phyloP scores from a whole-genome alignment of 805 yeast species.

The Ogataea pignaliae region DNA sequence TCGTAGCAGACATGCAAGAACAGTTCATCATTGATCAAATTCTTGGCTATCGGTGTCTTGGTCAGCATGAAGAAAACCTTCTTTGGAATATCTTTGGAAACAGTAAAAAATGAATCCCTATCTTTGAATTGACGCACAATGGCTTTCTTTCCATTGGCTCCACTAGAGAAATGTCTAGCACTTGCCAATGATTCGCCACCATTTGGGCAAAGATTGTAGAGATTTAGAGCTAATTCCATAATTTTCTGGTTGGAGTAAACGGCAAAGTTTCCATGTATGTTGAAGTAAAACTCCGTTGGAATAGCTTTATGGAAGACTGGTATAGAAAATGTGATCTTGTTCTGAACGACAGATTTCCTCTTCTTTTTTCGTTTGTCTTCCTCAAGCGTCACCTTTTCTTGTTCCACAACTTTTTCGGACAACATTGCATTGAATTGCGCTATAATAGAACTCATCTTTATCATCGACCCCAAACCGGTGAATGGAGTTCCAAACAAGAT shows the following conservation, averaged over 20 bases:
- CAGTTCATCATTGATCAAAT: conserved; percentile 58
- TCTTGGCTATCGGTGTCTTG: conserved; percentile 30
- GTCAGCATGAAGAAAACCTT: conserved; percentile 41
- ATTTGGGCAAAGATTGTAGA: conserved; percentile 56
- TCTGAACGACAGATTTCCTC: conserved; percentile 14
- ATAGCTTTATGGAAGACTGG: conserved; percentile 34
- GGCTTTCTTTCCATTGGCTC: not conserved
- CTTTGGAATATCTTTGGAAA: conserved; percentile 39
- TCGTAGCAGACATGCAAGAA: conserved; percentile 85
- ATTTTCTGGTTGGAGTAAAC: conserved; percentile 32
- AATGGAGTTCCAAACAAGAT: conserved; percentile 47
- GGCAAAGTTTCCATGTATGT: conserved; percentile 30
- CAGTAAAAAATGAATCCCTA: conserved; percentile 31
- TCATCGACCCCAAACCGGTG: conserved; percentile 37
- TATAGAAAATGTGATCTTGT: conserved; percentile 12
- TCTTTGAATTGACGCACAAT: conserved; percentile 17
- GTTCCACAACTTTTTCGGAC: conserved; percentile 11
- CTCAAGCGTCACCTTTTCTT: conserved; percentile 8
- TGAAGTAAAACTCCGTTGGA: conserved; percentile 36
- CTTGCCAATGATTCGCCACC: not conserved
- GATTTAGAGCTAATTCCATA: conserved; percentile 43
- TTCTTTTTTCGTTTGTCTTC: conserved; percentile 26
- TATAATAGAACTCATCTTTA: conserved; percentile 44
- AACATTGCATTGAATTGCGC: conserved; percentile 40
- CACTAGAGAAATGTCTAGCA: not conserved